Conservation (phyloP, 2,329 filamentous ascomycete species). For the Aspergillus sp. region DNA sequence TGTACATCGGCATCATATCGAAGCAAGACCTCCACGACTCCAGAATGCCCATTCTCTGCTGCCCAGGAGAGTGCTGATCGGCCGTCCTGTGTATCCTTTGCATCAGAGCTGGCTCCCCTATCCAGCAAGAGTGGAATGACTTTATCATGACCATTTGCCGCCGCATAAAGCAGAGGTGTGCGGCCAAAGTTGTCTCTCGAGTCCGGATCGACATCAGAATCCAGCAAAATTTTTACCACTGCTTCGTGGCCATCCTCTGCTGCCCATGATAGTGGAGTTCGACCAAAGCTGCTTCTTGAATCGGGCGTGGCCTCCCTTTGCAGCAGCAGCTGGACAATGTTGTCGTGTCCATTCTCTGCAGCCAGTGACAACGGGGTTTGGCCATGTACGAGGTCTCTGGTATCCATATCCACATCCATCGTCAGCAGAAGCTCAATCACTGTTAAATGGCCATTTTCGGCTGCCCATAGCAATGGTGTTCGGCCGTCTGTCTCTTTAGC, state of each 20-base stretch:
- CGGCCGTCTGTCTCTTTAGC: neutral
- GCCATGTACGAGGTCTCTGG: neutral
- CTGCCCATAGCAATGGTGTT: conserved; percentile 1
- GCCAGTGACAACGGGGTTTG: conserved; percentile 6
- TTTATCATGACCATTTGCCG: neutral
- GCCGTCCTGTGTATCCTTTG: neutral
- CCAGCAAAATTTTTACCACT: neutral
- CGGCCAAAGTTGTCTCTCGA: neutral
- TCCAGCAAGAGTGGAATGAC: neutral
- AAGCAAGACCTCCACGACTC: neutral
- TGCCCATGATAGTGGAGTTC: neutral
- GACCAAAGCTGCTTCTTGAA: neutral
- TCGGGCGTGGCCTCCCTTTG: neutral
- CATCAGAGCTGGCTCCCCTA: neutral
- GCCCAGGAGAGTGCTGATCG: neutral
- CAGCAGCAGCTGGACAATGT: conserved; percentile 1
- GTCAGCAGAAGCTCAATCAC: conserved; percentile 6
- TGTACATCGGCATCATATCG: neutral
- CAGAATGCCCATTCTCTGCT: neutral
- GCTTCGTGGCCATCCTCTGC: neutral
- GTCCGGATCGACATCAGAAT: neutral
- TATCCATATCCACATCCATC: conserved; percentile 5
- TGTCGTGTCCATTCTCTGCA: neutral
- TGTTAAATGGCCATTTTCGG: conserved; percentile 1
- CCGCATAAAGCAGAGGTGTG: neutral